These are phyloP conservation scores for Deinandra increscens DNA, from an alignment of 129 eudicot species.

Conservation along the genomic window DNA sequence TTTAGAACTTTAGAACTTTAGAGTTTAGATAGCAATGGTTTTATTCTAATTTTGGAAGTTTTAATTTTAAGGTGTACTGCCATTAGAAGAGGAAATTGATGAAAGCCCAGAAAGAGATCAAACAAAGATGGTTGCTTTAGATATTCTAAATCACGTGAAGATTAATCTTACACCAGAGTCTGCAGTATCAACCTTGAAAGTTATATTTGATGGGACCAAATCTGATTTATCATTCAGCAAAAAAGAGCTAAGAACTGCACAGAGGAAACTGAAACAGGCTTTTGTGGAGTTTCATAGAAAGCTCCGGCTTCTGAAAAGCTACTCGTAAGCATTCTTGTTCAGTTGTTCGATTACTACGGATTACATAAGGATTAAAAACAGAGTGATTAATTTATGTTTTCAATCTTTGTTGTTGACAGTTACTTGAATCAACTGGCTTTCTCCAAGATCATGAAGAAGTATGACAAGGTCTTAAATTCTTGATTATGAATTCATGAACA, in stretches of 20 bases:
- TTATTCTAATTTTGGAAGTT: too few species aligned
- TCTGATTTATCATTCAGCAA: constrained; percentile 42
- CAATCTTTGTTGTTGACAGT: constrained; percentile 24
- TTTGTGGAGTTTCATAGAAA: constrained; percentile 52
- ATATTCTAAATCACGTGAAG: constrained; percentile 47
- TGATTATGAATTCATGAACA: too few species aligned
- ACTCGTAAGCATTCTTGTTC: constrained; percentile 40
- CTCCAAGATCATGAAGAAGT: constrained; percentile 76
- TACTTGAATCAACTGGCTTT: constrained; percentile 63
- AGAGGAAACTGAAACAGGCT: constrained; percentile 46
- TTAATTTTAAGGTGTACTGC: constrained; percentile 26
- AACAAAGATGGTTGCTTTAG: constrained; percentile 27
- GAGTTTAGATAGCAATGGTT: too few species aligned
- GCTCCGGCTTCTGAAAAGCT: constrained; percentile 59
- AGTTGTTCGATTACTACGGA: too few species aligned
- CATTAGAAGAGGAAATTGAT: constrained; percentile 43
- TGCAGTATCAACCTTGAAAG: constrained; percentile 49
- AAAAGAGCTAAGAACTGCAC: constrained; percentile 40
- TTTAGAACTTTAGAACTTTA: not conserved
- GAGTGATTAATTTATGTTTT: not conserved
- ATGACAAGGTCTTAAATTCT: constrained; percentile 53
- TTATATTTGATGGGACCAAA: constrained; percentile 32
- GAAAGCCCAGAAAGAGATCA: constrained; percentile 25
- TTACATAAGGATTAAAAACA: not conserved
- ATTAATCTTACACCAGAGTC: constrained; percentile 53